Evolutionary conservation across 306 rosid species (phyloP).

Genomic region (Abrus pulchellus): DNA sequence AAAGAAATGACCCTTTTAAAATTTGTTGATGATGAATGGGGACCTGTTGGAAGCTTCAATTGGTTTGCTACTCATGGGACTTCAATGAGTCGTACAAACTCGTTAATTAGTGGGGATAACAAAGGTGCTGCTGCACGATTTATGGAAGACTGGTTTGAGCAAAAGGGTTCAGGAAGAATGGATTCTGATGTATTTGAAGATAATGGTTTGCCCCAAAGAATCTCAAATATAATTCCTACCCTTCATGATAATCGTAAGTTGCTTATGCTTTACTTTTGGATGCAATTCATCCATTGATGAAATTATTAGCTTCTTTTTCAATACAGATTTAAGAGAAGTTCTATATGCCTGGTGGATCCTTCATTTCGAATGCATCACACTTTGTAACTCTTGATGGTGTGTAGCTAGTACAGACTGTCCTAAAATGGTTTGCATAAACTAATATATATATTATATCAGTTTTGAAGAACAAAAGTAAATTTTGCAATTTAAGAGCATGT

Average conservation of each 20-base stretch:
- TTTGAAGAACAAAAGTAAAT: conserved; percentile 3
- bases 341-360: conserved; percentile 3
- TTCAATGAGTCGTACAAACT: conserved; percentile 93
- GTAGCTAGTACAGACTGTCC: conserved; percentile 14
- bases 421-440: conserved; percentile 15
- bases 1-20: conserved; percentile 92
- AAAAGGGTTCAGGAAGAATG: conserved; percentile 35
- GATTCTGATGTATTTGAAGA: conserved; percentile 43
- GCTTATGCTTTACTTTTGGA: conserved; percentile 32
- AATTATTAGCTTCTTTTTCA: conserved; percentile 17
- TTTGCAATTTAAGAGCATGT: background rate
- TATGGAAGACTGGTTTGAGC: conserved; percentile 98
- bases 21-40: conserved; percentile 85
- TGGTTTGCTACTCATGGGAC: conserved; percentile 99
- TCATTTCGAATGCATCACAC: conserved; percentile 8
- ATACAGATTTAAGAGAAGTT: conserved; percentile 19
- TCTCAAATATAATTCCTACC: conserved; percentile 60
- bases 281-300: conserved; percentile 33
- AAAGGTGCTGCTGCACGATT: conserved; percentile 95
- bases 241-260: conserved; percentile 56
- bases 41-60: conserved; percentile 88
- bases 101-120: conserved; percentile 91
- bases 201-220: conserved; percentile 52
- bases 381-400: conserved; percentile 42
- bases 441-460: background rate